A percentile compares a stretch with the other conserved stretches of the same genome.
phyloP scores from a whole-genome alignment of 768 basidiomycete species.

The Termitomyces sp. region DNA sequence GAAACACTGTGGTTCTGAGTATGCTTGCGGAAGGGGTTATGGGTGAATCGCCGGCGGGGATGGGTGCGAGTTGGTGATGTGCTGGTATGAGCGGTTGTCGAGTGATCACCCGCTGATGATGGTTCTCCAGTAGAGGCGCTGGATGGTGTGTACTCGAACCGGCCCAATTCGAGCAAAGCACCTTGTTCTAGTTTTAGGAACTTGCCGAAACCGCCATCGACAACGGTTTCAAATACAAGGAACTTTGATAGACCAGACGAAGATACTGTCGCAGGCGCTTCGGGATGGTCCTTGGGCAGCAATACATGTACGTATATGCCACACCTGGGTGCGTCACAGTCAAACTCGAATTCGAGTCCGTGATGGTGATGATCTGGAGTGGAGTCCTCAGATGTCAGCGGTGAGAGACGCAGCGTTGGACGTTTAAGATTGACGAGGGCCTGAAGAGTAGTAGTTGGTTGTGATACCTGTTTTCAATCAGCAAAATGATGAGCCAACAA shows the following conservation, averaged over 20 bases:
- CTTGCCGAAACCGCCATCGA: conserved; percentile 82
- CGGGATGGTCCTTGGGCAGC: conserved; percentile 59
- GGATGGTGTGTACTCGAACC: conserved; percentile 47
- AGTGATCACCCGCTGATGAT: conserved; percentile 6
- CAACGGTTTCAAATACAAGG: conserved; percentile 57
- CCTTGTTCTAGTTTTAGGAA: conserved; percentile 70
- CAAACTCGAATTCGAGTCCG: conserved; percentile 87
- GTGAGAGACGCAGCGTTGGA: conserved; percentile 77
- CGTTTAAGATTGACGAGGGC: conserved; percentile 93
- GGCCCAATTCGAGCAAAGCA: conserved; percentile 73
- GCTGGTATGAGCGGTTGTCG: conserved; percentile 3
- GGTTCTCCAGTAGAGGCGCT: conserved; percentile 16
- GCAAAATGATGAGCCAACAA: neutral
- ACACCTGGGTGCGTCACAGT: conserved; percentile 85
- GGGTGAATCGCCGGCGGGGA: conserved; percentile 54
- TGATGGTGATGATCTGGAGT: conserved; percentile 52
- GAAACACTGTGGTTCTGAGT: conserved; percentile 45
- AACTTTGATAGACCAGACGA: conserved; percentile 36
- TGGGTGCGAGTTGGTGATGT: conserved; percentile 14
- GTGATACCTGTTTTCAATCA: conserved; percentile 45
- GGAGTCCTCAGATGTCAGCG: conserved; percentile 45
- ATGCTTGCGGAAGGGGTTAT: conserved; percentile 64
- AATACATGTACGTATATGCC: conserved; percentile 75
- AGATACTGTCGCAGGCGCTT: conserved; percentile 33
- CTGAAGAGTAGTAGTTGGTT: conserved; percentile 90